These are phyloP conservation scores for Lactarius pseudohatsudake DNA, from an alignment of 768 basidiomycete species.

Conservation along the genomic window DNA sequence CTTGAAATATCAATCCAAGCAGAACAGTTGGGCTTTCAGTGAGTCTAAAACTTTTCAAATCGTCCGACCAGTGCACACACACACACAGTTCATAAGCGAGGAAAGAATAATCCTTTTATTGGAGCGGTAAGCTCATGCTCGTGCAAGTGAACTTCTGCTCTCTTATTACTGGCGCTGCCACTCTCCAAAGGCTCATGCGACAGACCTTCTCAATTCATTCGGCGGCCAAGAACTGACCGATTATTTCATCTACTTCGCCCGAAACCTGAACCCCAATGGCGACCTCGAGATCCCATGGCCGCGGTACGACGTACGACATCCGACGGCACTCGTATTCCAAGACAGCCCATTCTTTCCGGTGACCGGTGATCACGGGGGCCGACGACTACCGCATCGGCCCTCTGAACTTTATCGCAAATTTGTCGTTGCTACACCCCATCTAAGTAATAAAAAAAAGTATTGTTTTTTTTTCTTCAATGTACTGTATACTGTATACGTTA, in stretches of 20 bases:
- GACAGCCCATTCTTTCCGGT: slow-evolving; percentile 12
- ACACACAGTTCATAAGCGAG: slow-evolving; percentile 18
- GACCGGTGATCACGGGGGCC: background rate
- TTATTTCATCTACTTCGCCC: slow-evolving; percentile 19
- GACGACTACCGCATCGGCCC: slow-evolving; percentile 19
- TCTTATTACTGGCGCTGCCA: background rate
- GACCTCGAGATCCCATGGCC: slow-evolving; percentile 7
- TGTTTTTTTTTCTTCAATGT: background rate
- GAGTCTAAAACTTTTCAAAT: background rate
- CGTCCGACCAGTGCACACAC: background rate
- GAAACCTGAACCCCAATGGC: slow-evolving; percentile 18
- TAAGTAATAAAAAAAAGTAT: background rate
- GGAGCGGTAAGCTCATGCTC: slow-evolving; percentile 12
- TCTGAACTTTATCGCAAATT: slow-evolving; percentile 16
- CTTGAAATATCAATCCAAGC: slow-evolving; percentile 18
- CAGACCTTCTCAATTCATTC: slow-evolving; percentile 20
- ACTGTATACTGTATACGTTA: background rate
- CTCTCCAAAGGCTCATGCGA: slow-evolving; percentile 12
- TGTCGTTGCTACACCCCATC: slow-evolving; percentile 23
- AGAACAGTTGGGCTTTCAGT: slow-evolving; percentile 22
- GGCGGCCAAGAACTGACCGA: slow-evolving; percentile 5
- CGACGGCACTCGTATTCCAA: slow-evolving; percentile 14
- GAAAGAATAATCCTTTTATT: slow-evolving; percentile 10
- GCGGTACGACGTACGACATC: slow-evolving; percentile 6
- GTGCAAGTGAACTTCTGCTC: too few species aligned